Evolutionary conservation across 2,329 filamentous ascomycete genomes (phyloP), one percentile per base, ranked within the genome.

Genomic region (Hypoxylon sp.): DNA sequence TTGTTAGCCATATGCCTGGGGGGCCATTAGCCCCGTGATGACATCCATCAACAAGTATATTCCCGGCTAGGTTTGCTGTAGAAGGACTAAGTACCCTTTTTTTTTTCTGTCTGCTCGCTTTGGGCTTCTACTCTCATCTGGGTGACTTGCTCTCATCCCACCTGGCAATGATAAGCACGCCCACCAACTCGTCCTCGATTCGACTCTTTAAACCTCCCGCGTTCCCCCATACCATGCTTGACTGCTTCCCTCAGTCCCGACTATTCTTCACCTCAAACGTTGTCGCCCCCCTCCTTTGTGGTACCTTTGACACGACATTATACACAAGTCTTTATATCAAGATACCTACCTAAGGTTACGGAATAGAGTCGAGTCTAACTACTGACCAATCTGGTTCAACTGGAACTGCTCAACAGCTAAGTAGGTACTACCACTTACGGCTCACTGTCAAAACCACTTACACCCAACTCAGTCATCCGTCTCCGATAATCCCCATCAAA

Each of bases 1-100:
- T 67, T 62, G 64, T 65, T 64, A 67, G 53, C 60, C 67, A 68
- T 61, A 48, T 22, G 19, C 50, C 58, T 68, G 59, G 65, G 51
- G 50, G 54, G 61, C 67, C 65, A 68, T 69, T 69, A 64, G 65
- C 65, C 67, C 67, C 67, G 67, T 66, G 62, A 67, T 68, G 64
- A 67, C 64, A 64, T 67, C 61, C 62, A 69, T 64, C 61, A 37
- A 66, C 59, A 67, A 53, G 64, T 69, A 69, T 67, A 61, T 67
- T 69, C 64, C 64, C 64, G 64, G 67, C 67, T 64, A 63, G 61
- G 67, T 69, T 67, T 65, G 64, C 64, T 62, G 64, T 65, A 65
- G 61, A 64, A 62, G 61, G 58, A 67, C 57, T 67, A 67, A 63
- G 67, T 65, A 67, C 59, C 56, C 56, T 66, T 34, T 34, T 34